phyloP scores from a whole-genome alignment of 2,329 filamentous ascomycete species.

The Fusarium concolor region DNA sequence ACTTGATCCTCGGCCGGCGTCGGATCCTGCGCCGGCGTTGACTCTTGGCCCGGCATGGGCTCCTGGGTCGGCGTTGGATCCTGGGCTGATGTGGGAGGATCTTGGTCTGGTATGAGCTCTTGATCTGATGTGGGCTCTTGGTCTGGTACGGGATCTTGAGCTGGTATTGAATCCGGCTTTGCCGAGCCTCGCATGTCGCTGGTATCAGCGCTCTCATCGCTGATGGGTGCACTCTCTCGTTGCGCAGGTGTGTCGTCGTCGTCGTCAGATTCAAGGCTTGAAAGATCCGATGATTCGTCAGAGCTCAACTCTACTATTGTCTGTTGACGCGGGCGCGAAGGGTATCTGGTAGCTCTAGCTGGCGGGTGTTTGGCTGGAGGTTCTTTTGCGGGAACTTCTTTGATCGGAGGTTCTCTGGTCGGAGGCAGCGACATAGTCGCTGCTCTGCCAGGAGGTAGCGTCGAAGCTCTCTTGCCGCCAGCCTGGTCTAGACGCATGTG shows the following conservation, averaged over 20 bases:
- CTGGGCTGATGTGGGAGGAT: too few relatives aligned
- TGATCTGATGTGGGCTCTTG: not conserved
- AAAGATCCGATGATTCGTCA: not conserved
- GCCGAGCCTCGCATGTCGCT: constrained; percentile 6
- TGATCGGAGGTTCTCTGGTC: too few relatives aligned
- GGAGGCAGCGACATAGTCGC: too few relatives aligned
- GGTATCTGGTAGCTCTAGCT: not conserved
- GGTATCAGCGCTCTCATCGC: constrained; percentile 2
- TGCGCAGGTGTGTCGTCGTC: not conserved
- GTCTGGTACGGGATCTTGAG: not conserved
- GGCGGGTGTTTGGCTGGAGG: too few relatives aligned
- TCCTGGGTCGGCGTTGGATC: too few relatives aligned
- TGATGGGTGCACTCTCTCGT: constrained; percentile 17
- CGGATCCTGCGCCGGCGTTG: not conserved
- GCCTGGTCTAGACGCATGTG: not conserved
- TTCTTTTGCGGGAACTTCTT: too few relatives aligned
- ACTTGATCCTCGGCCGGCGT: not conserved
- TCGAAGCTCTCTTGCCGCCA: not conserved
- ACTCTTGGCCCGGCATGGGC: too few relatives aligned
- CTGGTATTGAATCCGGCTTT: not conserved
- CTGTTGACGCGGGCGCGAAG: not conserved
- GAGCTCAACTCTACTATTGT: constrained; percentile 7
- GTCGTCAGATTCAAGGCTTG: not conserved
- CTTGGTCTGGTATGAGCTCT: not conserved
- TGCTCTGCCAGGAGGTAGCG: not conserved